Conservation (phyloP, 176 grass and related monocot species). For the Hyparrhenia diplandra region DNA sequence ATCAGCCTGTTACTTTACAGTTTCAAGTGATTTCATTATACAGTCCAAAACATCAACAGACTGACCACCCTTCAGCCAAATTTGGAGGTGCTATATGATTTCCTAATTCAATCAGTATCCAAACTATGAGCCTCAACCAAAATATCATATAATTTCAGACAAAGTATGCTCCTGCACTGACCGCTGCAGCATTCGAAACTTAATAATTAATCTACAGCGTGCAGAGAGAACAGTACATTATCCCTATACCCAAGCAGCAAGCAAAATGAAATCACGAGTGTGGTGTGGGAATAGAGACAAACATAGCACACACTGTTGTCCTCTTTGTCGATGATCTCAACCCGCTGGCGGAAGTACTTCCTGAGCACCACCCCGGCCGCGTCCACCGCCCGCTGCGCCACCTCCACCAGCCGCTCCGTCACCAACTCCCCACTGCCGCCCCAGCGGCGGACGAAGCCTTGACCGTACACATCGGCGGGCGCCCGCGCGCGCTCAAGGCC, state of each 20-base stretch:
- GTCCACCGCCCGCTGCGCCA: constrained; percentile 59
- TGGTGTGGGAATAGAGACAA: not conserved
- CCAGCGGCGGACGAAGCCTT: not conserved
- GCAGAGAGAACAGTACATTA: not conserved
- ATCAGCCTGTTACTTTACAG: not conserved
- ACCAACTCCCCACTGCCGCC: not conserved
- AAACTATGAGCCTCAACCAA: not conserved
- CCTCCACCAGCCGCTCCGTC: constrained; percentile 55
- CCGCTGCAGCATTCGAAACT: not conserved
- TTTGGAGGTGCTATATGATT: not conserved
- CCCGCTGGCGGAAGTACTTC: constrained; percentile 78
- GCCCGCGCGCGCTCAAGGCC: not conserved
- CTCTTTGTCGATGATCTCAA: constrained; percentile 83
- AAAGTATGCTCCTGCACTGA: not conserved
- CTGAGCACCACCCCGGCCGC: constrained; percentile 59
- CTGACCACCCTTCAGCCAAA: not conserved
- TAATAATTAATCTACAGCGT: not conserved
- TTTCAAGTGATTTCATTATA: not conserved
- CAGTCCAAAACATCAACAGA: not conserved
- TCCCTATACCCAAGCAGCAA: not conserved
- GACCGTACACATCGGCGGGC: constrained; percentile 18
- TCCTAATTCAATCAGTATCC: not conserved
- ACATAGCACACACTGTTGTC: constrained; percentile 56
- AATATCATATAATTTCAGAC: not conserved
- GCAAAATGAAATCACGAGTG: not conserved